Evolutionary conservation across 2,329 filamentous ascomycete genomes (phyloP).

Genomic region (Emergomyces pasteurianus): DNA sequence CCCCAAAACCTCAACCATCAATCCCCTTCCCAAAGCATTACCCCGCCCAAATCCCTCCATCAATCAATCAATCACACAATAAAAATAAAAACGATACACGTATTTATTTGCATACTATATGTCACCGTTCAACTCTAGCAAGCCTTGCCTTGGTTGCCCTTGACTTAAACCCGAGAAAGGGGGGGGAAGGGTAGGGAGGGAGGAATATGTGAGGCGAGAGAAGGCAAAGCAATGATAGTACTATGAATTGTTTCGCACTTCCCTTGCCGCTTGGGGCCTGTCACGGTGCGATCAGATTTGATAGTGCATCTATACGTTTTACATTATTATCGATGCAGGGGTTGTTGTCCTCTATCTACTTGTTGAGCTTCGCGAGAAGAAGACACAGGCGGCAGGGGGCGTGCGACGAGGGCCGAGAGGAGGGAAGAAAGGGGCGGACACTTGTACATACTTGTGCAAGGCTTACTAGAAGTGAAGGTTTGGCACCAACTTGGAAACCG

Average conservation of each 20-base stretch:
- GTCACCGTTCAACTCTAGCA: too few relatives aligned
- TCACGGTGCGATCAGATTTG: neutral
- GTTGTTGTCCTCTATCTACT: too few relatives aligned
- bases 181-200: too few relatives aligned
- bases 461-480: neutral
- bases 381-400: neutral
- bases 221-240: neutral
- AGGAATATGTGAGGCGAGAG: neutral
- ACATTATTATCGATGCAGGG: neutral
- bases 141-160: too few relatives aligned
- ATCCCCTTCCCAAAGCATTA: neutral
- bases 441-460: neutral
- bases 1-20: neutral
- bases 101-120: too few relatives aligned
- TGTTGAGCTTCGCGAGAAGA: too few relatives aligned
- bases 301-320: neutral
- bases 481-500: neutral
- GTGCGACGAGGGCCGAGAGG: neutral
- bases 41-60: neutral
- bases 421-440: neutral
- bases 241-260: neutral
- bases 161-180: too few relatives aligned
- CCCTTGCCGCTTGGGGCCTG: neutral
- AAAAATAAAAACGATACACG: neutral
- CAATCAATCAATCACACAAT: neutral